A percentile compares a stretch with the other conserved stretches of the same genome.
phyloP scores from a whole-genome alignment of 116 monocot genomes.

The Phalaenopsis hybrid region DNA sequence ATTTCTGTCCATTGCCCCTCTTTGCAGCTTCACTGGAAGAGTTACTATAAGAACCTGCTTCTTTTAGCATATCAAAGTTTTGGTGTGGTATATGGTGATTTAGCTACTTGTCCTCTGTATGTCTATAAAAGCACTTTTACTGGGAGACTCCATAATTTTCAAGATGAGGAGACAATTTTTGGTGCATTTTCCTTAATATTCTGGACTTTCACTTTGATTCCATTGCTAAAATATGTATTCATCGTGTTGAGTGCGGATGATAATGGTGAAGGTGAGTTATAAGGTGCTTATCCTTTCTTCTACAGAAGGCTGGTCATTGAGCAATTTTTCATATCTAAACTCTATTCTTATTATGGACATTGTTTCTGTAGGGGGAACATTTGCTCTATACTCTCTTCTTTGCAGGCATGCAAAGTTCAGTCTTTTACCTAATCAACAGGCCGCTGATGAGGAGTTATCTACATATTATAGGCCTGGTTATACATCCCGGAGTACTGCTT shows the following conservation, averaged over 20 bases:
- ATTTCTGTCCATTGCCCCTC: not conserved
- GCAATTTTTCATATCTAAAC: not conserved
- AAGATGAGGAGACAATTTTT: constrained; percentile 24
- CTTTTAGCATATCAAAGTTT: constrained; percentile 37
- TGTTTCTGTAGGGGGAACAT: constrained; percentile 25
- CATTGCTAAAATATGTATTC: constrained; percentile 27
- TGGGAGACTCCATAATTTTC: constrained; percentile 12
- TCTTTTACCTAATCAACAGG: constrained; percentile 35
- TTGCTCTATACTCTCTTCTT: constrained; percentile 36
- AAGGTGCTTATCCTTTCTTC: not conserved
- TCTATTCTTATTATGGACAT: not conserved
- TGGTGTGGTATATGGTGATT: constrained; percentile 35
- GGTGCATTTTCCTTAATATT: constrained; percentile 31
- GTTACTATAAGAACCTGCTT: constrained; percentile 18
- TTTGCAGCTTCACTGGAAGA: constrained; percentile 16
- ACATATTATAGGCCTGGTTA: constrained; percentile 30
- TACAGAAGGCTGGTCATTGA: not conserved
- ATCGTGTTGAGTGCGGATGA: constrained; percentile 26
- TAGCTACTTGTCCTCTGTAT: constrained; percentile 31
- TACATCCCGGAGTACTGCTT: constrained; percentile 5
- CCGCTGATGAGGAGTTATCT: constrained; percentile 37
- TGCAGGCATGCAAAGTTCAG: constrained; percentile 35
- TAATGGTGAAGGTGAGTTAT: constrained; percentile 22
- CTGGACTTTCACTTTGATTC: constrained; percentile 30
- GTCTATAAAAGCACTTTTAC: constrained; percentile 30